Evolutionary conservation across 768 basidiomycete species (phyloP).

Genomic region (Trametes cubensis): DNA sequence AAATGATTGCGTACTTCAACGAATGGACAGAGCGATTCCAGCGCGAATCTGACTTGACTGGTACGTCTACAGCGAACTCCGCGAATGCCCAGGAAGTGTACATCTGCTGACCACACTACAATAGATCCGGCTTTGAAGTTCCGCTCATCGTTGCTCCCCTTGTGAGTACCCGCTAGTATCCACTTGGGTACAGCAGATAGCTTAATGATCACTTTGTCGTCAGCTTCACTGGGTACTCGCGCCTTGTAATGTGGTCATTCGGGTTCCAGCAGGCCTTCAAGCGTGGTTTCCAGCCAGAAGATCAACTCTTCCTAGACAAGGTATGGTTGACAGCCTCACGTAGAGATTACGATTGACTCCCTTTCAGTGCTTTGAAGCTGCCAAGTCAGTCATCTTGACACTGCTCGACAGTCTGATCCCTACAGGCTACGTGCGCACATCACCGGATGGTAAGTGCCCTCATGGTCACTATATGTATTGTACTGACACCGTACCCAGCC

Average conservation of each 20-base stretch:
- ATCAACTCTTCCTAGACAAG: conserved; percentile 69
- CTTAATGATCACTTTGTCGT: neutral
- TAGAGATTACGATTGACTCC: neutral
- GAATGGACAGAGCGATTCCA: conserved; percentile 67
- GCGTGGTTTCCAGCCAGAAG: conserved; percentile 62
- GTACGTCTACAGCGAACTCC: conserved; percentile 36
- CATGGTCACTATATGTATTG: conserved; percentile 26
- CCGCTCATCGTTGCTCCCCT: conserved; percentile 70
- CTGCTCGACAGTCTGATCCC: conserved; percentile 69
- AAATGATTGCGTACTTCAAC: conserved; percentile 59
- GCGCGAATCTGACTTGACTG: conserved; percentile 59
- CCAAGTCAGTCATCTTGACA: conserved; percentile 64
- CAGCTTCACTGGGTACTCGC: conserved; percentile 75
- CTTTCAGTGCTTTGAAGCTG: conserved; percentile 67
- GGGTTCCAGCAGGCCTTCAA: conserved; percentile 84
- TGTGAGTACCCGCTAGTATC: conserved; percentile 47
- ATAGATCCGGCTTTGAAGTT: conserved; percentile 61
- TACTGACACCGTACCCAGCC: conserved; percentile 34
- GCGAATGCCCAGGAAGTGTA: neutral
- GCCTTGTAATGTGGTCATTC: conserved; percentile 86
- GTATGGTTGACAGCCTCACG: conserved; percentile 37
- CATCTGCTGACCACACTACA: no score
- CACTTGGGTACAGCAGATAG: neutral
- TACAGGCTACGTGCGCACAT: conserved; percentile 75
- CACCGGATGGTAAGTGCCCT: conserved; percentile 64